Percentiles rank a stretch among this genome's conserved stretches.
Evolutionary conservation across 352 stramenopile species (phyloP).

Genomic region (Lagenidium sp.): DNA sequence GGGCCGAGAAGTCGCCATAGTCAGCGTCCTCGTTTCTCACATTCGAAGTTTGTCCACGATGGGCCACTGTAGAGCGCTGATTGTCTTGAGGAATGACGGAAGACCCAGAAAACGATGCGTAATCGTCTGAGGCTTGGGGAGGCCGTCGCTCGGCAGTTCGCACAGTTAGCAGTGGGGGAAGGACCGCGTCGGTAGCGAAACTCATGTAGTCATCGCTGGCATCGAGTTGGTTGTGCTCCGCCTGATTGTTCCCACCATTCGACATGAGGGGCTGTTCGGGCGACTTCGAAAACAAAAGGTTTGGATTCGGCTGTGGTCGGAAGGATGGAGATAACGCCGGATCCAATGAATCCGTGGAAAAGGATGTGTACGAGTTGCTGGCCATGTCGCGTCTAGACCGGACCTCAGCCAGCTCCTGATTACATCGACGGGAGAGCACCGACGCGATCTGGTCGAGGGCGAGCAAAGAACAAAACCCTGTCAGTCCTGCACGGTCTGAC

Average conservation of each 20-base stretch:
- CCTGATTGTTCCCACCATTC: no score
- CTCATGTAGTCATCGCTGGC: no score
- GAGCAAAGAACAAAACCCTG: not conserved
- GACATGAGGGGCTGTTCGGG: no score
- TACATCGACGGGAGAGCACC: constrained; percentile 36
- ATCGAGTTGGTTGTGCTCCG: no score
- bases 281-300: constrained; percentile 40
- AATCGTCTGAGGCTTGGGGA: no score
- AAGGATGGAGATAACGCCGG: constrained; percentile 7
- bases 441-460: constrained; percentile 30
- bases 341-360: constrained; percentile 52
- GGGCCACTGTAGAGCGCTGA: no score
- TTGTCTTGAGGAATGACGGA: no score
- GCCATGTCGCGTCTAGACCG: constrained; percentile 26
- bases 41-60: no score
- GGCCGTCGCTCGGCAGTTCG: no score
- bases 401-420: constrained; percentile 18
- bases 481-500: not conserved
- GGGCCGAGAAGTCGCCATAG: constrained; percentile 36
- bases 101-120: no score
- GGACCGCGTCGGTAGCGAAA: no score
- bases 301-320: not conserved
- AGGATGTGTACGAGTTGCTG: constrained; percentile 53
- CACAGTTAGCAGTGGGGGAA: no score
- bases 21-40: constrained; percentile 11